A percentile compares a stretch with the other conserved stretches of the same genome.
Evolutionary conservation across 2,329 filamentous ascomycete genomes (phyloP).

Genomic region (Pseudohalonectria lignicola): DNA sequence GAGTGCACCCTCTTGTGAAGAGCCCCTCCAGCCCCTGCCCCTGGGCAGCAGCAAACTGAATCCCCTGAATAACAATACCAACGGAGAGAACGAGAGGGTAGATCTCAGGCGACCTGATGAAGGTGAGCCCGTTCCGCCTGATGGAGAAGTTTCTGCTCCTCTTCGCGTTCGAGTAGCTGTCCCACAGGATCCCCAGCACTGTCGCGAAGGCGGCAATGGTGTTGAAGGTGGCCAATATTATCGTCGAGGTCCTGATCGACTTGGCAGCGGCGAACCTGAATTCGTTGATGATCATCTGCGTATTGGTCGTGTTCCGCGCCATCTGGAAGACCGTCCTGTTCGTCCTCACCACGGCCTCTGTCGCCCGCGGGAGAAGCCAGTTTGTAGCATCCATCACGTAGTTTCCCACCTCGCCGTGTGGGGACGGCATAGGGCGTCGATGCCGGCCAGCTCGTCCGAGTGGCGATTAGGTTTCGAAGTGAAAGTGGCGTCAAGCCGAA

Average conservation of each 20-base stretch:
- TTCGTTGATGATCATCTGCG: constrained; percentile 32
- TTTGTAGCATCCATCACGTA: constrained; percentile 11
- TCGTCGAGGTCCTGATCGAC: constrained; percentile 48
- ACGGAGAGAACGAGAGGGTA: constrained; percentile 46
- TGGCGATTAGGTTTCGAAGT: constrained; percentile 4
- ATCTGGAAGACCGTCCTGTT: constrained; percentile 11
- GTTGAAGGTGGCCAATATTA: constrained; percentile 52
- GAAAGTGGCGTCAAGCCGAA: constrained; percentile 12
- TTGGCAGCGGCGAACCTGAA: constrained; percentile 41
- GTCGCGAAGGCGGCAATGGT: constrained; percentile 45
- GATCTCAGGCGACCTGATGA: constrained; percentile 34
- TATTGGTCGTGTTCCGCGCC: constrained; percentile 27
- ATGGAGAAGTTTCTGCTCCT: constrained; percentile 27
- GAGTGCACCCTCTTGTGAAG: constrained; percentile 38
- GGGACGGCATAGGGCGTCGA: constrained; percentile 1
- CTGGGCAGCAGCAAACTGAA: constrained; percentile 46
- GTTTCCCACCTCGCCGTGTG: constrained; percentile 7
- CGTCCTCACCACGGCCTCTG: constrained; percentile 8
- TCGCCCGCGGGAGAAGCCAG: constrained; percentile 19
- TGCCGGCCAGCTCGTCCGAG: background rate
- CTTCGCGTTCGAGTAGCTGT: constrained; percentile 36
- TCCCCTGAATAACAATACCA: constrained; percentile 46
- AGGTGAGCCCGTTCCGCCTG: constrained; percentile 9
- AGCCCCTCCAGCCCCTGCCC: constrained; percentile 40
- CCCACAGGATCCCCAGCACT: constrained; percentile 43